These are phyloP conservation scores for Citrus australasica DNA, from an alignment of 345 rosid genomes.

Conservation along the genomic window DNA sequence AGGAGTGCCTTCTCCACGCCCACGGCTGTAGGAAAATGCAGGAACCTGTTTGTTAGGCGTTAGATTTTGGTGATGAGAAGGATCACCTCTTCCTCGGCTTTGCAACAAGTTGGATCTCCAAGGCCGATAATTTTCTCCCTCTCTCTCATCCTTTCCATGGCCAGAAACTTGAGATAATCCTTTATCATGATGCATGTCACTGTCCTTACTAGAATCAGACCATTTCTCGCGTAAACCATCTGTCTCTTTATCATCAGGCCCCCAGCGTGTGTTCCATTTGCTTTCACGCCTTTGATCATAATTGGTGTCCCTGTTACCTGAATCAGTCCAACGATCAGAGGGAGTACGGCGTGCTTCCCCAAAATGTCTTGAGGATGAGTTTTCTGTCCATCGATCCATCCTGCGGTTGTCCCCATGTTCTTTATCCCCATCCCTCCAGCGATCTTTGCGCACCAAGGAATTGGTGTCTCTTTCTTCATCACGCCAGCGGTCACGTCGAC, in stretches of 20 bases:
- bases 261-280: conserved; percentile 99
- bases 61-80: conserved; percentile 49
- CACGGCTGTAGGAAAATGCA: conserved; percentile 58
- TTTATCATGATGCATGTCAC: conserved; percentile 57
- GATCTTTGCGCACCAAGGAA: conserved; percentile 60
- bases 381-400: conserved; percentile 77
- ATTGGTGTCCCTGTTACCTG: conserved; percentile 63
- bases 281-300: conserved; percentile 87
- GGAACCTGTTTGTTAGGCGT: conserved; percentile 64
- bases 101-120: conserved; percentile 75
- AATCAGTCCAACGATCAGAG: conserved; percentile 77
- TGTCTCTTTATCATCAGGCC: conserved; percentile 70
- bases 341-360: conserved; percentile 77
- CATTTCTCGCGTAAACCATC: conserved; percentile 57
- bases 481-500: conserved; percentile 86
- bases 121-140: conserved; percentile 62
- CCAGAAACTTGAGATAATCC: conserved; percentile 45
- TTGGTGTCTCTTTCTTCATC: conserved; percentile 94
- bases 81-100: conserved; percentile 75
- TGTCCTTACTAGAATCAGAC: conserved; percentile 62
- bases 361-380: conserved; percentile 50
- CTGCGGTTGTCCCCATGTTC: conserved; percentile 67
- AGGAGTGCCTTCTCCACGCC: conserved; percentile 58
- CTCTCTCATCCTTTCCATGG: conserved; percentile 65
- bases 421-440: conserved; percentile 82